Evolutionary conservation across 1,139 yeast genomes (phyloP).

Genomic region (Candida sp.): DNA sequence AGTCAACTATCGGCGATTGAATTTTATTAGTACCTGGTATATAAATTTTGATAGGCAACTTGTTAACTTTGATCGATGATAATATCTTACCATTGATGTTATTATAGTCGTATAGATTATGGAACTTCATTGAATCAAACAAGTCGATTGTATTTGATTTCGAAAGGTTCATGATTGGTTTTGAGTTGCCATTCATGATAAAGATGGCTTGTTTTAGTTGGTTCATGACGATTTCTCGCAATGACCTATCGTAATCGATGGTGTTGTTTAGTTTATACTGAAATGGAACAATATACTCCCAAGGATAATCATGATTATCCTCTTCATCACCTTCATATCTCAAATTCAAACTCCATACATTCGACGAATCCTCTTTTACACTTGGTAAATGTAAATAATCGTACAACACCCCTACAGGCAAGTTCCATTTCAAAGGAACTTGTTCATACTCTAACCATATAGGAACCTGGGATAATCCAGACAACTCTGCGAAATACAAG

Average conservation of each 20-base stretch:
- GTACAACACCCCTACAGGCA: constrained; percentile 71
- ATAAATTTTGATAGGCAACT: constrained; percentile 61
- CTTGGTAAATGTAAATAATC: constrained; percentile 43
- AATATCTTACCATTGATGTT: constrained; percentile 27
- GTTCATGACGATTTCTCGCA: constrained; percentile 63
- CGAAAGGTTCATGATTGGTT: constrained; percentile 71
- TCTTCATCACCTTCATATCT: neutral
- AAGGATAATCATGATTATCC: constrained; percentile 37
- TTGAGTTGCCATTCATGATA: constrained; percentile 70
- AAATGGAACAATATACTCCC: constrained; percentile 50
- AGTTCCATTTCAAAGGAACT: constrained; percentile 71
- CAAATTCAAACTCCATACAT: neutral
- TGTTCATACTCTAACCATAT: constrained; percentile 69
- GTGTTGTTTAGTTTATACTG: constrained; percentile 10
- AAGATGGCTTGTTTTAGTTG: constrained; percentile 78
- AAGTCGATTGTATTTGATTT: constrained; percentile 53
- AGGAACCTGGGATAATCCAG: constrained; percentile 25
- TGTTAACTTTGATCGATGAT: constrained; percentile 25
- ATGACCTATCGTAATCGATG: constrained; percentile 20
- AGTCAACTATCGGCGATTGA: constrained; percentile 41
- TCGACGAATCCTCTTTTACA: neutral
- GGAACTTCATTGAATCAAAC: constrained; percentile 51
- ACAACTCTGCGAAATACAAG: constrained; percentile 38
- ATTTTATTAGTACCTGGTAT: constrained; percentile 44
- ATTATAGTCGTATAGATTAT: constrained; percentile 22